phyloP scores from a whole-genome alignment of 768 basidiomycete species.

The Calocybe indica region DNA sequence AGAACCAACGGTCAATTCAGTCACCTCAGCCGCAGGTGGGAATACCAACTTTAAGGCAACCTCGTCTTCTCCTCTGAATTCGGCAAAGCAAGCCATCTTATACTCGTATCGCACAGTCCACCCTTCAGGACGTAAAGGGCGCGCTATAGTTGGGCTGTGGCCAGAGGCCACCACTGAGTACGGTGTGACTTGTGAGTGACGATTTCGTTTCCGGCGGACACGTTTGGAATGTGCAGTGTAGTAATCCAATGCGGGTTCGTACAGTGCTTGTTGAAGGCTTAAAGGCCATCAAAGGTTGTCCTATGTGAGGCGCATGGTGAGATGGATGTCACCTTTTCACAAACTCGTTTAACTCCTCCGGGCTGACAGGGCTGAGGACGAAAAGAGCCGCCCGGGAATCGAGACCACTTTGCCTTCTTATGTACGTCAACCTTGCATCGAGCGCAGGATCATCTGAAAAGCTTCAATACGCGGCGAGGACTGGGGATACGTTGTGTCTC shows the following conservation, averaged over 20 bases:
- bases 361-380: slow-evolving; percentile 88
- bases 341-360: slow-evolving; percentile 85
- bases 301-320: background rate
- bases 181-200: slow-evolving; percentile 58
- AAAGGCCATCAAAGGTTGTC: slow-evolving; percentile 2
- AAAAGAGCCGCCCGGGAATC: slow-evolving; percentile 92
- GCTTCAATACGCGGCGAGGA: background rate
- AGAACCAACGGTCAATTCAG: background rate
- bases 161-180: slow-evolving; percentile 48
- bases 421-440: slow-evolving; percentile 79
- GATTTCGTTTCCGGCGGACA: slow-evolving; percentile 82
- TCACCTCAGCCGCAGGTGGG: slow-evolving; percentile 5
- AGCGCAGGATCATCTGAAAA: slow-evolving; percentile 74
- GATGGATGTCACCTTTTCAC: slow-evolving; percentile 55
- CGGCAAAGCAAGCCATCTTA: slow-evolving; percentile 95
- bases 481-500: too few relatives aligned
- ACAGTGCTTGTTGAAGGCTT: slow-evolving; percentile 84
- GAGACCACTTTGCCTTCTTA: slow-evolving; percentile 82
- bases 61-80: slow-evolving; percentile 90
- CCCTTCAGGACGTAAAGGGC: slow-evolving; percentile 74
- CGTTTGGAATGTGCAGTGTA: slow-evolving; percentile 92
- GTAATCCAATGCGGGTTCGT: slow-evolving; percentile 87
- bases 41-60: slow-evolving; percentile 79
- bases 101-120: slow-evolving; percentile 98
- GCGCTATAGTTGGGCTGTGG: slow-evolving; percentile 35